Percentiles rank a stretch among this genome's conserved stretches.
Conservation (phyloP, 768 basidiomycete genomes). For the Mycena albidolilacea region DNA sequence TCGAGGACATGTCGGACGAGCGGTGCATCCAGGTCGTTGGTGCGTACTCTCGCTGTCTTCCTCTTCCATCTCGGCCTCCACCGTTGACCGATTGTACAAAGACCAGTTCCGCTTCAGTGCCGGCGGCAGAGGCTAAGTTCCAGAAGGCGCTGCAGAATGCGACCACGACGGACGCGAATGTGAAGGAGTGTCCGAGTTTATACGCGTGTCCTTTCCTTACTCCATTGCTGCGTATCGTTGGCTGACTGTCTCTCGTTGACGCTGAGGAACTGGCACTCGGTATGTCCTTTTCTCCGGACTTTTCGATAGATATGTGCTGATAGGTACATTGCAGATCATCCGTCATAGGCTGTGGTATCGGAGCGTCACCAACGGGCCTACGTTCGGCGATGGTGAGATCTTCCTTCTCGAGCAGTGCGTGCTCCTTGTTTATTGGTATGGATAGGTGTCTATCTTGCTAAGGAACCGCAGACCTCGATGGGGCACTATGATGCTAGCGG, state of each 20-base stretch:
- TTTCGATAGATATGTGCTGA: background rate
- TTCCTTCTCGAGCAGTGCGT: background rate
- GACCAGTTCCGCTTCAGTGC: constrained; percentile 81
- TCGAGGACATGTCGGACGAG: constrained; percentile 73
- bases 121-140: constrained; percentile 80
- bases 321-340: constrained; percentile 67
- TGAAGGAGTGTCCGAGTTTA: constrained; percentile 60
- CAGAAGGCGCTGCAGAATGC: constrained; percentile 61
- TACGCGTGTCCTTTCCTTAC: constrained; percentile 51
- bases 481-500: constrained; percentile 54
- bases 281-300: constrained; percentile 44
- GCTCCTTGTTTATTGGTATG: constrained; percentile 8
- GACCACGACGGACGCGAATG: constrained; percentile 54
- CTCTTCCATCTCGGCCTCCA: background rate
- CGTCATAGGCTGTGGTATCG: constrained; percentile 81
- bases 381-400: constrained; percentile 70
- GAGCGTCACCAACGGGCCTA: constrained; percentile 68
- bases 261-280: constrained; percentile 79
- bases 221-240: background rate
- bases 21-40: constrained; percentile 71
- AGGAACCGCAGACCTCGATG: constrained; percentile 67
- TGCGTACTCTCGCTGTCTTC: constrained; percentile 35
- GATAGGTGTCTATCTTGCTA: constrained; percentile 78
- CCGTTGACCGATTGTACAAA: constrained; percentile 51
- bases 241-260: constrained; percentile 66